Percentiles rank a stretch among this genome's conserved stretches.
Conservation (phyloP, 331 rosid species). For the Phaseolus coccineus region DNA sequence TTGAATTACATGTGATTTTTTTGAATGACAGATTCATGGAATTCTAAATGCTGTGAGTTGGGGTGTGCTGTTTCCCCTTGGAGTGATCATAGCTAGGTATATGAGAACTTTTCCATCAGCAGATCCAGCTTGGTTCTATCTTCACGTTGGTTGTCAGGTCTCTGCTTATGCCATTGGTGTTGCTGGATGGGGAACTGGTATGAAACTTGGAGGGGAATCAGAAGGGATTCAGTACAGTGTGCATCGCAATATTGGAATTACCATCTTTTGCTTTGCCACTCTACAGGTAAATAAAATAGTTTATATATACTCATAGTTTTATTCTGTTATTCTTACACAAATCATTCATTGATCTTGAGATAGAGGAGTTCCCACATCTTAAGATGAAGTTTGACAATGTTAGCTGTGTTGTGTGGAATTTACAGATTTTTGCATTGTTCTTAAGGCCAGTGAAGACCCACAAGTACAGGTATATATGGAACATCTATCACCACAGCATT, state of each 20-base stretch:
- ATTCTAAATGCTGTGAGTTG: constrained; percentile 83
- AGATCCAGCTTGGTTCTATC: constrained; percentile 95
- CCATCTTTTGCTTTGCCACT: constrained; percentile 75
- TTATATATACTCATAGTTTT: too few relatives aligned
- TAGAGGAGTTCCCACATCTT: too few relatives aligned
- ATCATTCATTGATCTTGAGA: too few relatives aligned
- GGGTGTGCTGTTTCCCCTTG: constrained; percentile 89
- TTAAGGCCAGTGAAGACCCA: constrained; percentile 80
- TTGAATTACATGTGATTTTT: neutral
- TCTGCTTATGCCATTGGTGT: constrained; percentile 84
- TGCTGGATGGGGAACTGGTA: constrained; percentile 93
- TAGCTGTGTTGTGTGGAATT: neutral
- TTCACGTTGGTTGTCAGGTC: constrained; percentile 70
- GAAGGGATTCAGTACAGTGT: constrained; percentile 33
- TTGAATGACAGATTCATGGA: constrained; percentile 74
- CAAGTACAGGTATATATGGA: constrained; percentile 76
- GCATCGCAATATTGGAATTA: constrained; percentile 84
- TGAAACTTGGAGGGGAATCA: constrained; percentile 82
- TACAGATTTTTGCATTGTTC: constrained; percentile 80
- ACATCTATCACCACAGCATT: constrained; percentile 77
- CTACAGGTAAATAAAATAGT: constrained; percentile 55
- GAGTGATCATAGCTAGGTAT: constrained; percentile 80
- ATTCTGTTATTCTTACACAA: too few relatives aligned
- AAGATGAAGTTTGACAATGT: neutral
- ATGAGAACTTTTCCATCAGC: constrained; percentile 71